A percentile compares a stretch with the other conserved stretches of the same genome.
These are phyloP conservation scores for Phytophthora cryptogea DNA, from an alignment of 352 stramenopile species.

Conservation along the genomic window DNA sequence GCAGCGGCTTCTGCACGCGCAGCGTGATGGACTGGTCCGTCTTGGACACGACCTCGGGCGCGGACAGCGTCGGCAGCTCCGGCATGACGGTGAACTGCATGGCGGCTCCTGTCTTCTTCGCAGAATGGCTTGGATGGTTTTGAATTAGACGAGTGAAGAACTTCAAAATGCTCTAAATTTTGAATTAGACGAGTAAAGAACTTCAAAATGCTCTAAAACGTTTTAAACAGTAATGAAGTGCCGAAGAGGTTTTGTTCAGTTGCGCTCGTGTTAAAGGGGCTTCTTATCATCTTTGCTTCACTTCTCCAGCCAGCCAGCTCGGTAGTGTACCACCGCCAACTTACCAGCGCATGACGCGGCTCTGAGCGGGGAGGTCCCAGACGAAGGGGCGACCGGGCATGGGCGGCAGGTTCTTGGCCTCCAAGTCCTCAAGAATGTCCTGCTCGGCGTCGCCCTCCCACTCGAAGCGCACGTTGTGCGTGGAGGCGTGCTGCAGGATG, in stretches of 20 bases:
- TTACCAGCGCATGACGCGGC: conserved; percentile 76
- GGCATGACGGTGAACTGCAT: conserved; percentile 63
- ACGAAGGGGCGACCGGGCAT: conserved; percentile 69
- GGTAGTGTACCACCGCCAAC: conserved; percentile 6
- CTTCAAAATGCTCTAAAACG: too few relatives aligned
- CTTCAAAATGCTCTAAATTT: too few relatives aligned
- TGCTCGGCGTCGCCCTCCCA: conserved; percentile 75
- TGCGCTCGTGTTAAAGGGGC: conserved; percentile 9
- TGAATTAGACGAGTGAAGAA: too few relatives aligned
- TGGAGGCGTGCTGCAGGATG: conserved; percentile 67
- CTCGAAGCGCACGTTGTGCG: conserved; percentile 83
- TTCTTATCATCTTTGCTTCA: conserved; percentile 14
- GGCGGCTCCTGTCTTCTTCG: conserved; percentile 1
- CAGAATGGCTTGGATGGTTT: too few relatives aligned
- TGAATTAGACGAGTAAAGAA: too few relatives aligned
- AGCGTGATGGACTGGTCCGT: conserved; percentile 78
- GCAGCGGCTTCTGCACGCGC: conserved; percentile 41
- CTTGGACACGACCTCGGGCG: conserved; percentile 74
- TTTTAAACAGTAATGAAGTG: too few relatives aligned
- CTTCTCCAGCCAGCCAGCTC: background rate
- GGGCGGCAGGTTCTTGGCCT: conserved; percentile 77
- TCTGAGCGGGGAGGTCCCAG: conserved; percentile 69
- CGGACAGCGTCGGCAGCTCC: conserved; percentile 58
- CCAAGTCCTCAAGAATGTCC: conserved; percentile 73
- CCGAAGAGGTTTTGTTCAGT: conserved; percentile 4